Evolutionary conservation across 441 rosid species (phyloP), one percentile per base, ranked within the genome.

Genomic region (Hura crepitans): DNA sequence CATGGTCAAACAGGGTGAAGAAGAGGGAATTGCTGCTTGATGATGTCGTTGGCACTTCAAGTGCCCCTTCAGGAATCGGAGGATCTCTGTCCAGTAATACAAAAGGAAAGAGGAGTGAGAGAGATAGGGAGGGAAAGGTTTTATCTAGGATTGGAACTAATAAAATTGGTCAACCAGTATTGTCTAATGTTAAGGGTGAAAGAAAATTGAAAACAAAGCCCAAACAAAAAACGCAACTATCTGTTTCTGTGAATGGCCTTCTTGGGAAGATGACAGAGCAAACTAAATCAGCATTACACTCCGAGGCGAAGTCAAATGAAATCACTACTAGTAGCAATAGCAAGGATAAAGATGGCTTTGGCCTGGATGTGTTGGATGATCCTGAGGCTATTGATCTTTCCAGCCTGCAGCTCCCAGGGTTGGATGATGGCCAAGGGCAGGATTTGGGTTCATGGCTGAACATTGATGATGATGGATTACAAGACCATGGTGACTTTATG

Each of bases 401-500:
- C 51, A 71, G 72, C 72, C 81, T 91, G 78, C 91, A 86, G 77
- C 83, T 95, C 69, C 90, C 92, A n/a, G 93, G 82, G 66, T 77
- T 90, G 69, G 89, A 86, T 68, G 92, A 89, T 75, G 89, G 81
- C 69, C 91, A 90, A 79, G 91, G 89, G 45, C 85, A 92, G 70
- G 99, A 95, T 82, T 78, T 92, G 27, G 92, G 90, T 75, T 86
- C 96, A 22, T 96, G 99, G 99, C 84, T 96, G 83, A 91, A 87
- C 83, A 86, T 95, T 65, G 99, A 93, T 72, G 99, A 96, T 22
- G 97, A 93, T 72, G 93, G 86, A 66, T 85, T 93, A 74, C 97
- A 85, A 77, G 97, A 93, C 73, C 80, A 86, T 69, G 98, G 81
- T 55, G 97, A 89, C 78, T 91, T 91, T 71, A 81, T 87, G 86